Conservation (phyloP, 2,329 filamentous ascomycete species). For the Laburnicola sp. region DNA sequence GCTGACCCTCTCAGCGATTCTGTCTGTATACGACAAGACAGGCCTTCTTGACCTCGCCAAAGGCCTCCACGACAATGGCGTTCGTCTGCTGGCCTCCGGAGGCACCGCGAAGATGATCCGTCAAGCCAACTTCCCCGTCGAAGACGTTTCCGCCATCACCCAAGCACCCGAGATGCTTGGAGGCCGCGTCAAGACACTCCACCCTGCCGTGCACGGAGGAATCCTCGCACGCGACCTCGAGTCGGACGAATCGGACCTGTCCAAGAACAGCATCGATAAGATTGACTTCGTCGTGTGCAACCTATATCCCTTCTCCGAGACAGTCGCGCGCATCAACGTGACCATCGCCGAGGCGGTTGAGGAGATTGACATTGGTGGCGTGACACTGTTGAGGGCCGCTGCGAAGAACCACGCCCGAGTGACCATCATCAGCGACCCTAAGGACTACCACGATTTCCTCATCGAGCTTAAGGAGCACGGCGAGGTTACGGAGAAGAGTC, state of each 20-base stretch:
- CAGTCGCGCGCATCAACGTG: slow-evolving; percentile 93
- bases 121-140: slow-evolving; percentile 91
- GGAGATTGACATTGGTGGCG: slow-evolving; percentile 96
- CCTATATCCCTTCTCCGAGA: slow-evolving; percentile 98
- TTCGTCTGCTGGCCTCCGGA: slow-evolving; percentile 80
- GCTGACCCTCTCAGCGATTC: slow-evolving; percentile 64
- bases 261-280: slow-evolving; percentile 46
- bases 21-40: slow-evolving; percentile 99
- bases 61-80: slow-evolving; percentile 42
- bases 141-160: slow-evolving; percentile 98
- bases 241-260: slow-evolving; percentile 95
- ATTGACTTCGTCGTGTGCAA: slow-evolving; percentile 73
- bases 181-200: slow-evolving; percentile 91
- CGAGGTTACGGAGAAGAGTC: slow-evolving; percentile 80
- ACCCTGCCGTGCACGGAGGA: slow-evolving; percentile 81
- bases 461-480: slow-evolving; percentile 80
- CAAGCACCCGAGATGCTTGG: slow-evolving; percentile 93
- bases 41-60: slow-evolving; percentile 52
- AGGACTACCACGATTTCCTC: slow-evolving; percentile 92
- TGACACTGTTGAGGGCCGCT: slow-evolving; percentile 92
- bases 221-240: slow-evolving; percentile 94
- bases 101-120: slow-evolving; percentile 96
- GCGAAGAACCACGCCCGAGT: slow-evolving; percentile 98
- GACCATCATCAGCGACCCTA: slow-evolving; percentile 91
- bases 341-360: slow-evolving; percentile 96